Conservation (phyloP, 768 basidiomycete species). For the Phallus indusiatus region DNA sequence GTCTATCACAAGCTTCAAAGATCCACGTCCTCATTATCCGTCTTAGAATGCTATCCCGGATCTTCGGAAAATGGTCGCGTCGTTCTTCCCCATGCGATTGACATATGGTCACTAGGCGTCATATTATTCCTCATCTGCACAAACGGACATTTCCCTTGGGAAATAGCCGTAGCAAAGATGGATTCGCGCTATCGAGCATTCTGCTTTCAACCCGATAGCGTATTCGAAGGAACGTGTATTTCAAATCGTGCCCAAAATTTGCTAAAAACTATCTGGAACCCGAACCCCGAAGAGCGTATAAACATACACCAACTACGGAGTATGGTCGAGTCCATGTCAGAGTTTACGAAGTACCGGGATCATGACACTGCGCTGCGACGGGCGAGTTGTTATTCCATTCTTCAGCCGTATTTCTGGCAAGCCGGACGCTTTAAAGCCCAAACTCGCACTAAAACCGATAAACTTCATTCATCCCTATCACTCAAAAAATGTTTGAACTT, state of each 20-base stretch:
- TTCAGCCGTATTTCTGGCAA: too few relatives aligned
- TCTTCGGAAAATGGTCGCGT: conserved; percentile 21
- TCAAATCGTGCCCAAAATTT: too few relatives aligned
- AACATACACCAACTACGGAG: conserved; percentile 51
- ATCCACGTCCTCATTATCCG: neutral
- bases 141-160: conserved; percentile 57
- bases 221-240: too few relatives aligned
- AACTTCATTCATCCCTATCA: too few relatives aligned
- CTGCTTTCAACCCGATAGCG: conserved; percentile 17
- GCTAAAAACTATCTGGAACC: conserved; percentile 32
- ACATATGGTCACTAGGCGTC: conserved; percentile 69
- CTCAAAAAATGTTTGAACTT: too few relatives aligned
- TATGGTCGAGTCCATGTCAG: conserved; percentile 44
- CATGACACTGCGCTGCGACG: too few relatives aligned
- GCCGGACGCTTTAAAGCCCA: too few relatives aligned
- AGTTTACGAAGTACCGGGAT: conserved; percentile 35
- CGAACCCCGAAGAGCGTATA: conserved; percentile 54
- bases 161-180: conserved; percentile 42
- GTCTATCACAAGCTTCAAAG: neutral
- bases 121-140: conserved; percentile 75
- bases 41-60: conserved; percentile 43
- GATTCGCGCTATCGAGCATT: conserved; percentile 1
- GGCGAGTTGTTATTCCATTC: too few relatives aligned
- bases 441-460: too few relatives aligned
- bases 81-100: conserved; percentile 34